phyloP scores from a whole-genome alignment of 1,139 yeast species.

The Wickerhamiella pararugosa region DNA sequence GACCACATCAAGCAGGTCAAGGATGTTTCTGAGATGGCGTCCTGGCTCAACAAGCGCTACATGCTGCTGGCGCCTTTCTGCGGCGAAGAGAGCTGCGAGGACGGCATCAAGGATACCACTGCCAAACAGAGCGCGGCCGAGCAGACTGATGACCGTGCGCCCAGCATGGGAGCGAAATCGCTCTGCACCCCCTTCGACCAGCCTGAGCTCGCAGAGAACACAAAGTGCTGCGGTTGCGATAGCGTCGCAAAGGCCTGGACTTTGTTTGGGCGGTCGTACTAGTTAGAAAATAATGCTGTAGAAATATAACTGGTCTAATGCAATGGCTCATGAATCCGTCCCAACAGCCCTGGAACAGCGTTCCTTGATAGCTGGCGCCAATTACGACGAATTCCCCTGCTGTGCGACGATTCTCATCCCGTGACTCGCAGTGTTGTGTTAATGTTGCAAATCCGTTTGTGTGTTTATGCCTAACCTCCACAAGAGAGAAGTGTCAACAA shows the following conservation, averaged over 20 bases:
- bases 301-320: too few relatives aligned
- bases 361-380: too few relatives aligned
- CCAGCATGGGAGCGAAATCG: constrained; percentile 98
- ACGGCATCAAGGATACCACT: constrained; percentile 85
- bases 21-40: constrained; percentile 86
- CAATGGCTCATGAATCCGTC: too few relatives aligned
- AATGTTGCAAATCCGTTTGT: too few relatives aligned
- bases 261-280: constrained; percentile 94
- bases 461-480: too few relatives aligned
- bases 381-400: too few relatives aligned
- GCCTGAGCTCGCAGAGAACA: constrained; percentile 62
- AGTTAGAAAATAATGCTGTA: not conserved
- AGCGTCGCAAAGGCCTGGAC: constrained; percentile 63
- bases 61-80: constrained; percentile 95
- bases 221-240: constrained; percentile 79
- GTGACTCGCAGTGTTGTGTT: too few relatives aligned
- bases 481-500: too few relatives aligned
- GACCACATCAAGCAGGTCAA: constrained; percentile 66
- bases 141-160: constrained; percentile 89
- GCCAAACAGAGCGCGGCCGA: constrained; percentile 69
- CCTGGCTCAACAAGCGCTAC: constrained; percentile 81
- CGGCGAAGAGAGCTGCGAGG: constrained; percentile 89
- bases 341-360: too few relatives aligned
- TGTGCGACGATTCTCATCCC: too few relatives aligned
- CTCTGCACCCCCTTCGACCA: constrained; percentile 93